Percentiles rank a stretch among this genome's conserved stretches.
These are phyloP conservation scores for Erodium texanum DNA, from an alignment of 441 rosid genomes.

Conservation along the genomic window DNA sequence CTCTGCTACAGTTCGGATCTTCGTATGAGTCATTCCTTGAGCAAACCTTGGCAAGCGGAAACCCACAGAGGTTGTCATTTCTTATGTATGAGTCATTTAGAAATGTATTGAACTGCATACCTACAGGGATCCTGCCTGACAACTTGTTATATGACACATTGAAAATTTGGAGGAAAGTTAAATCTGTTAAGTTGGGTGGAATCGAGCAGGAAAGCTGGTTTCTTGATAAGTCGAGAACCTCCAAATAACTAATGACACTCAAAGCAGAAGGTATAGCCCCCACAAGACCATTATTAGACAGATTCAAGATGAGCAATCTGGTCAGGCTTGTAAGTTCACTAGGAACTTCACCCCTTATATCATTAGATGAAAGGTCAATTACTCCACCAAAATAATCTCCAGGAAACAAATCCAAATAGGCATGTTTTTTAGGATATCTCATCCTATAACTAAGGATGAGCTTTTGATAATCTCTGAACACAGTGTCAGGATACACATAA, in stretches of 20 bases:
- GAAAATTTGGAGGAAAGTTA: neutral
- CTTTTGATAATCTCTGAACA: neutral
- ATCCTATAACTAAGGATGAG: neutral
- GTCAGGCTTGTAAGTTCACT: neutral
- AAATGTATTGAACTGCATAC: neutral
- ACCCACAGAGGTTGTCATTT: conserved; percentile 1
- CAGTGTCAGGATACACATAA: neutral
- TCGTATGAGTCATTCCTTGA: neutral
- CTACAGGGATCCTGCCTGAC: conserved; percentile 8
- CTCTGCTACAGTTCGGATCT: neutral
- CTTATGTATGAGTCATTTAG: neutral
- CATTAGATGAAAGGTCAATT: neutral
- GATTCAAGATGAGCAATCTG: neutral
- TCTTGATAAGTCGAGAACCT: neutral
- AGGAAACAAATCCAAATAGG: neutral
- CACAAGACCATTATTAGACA: neutral
- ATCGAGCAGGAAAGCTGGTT: neutral
- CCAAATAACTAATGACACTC: neutral
- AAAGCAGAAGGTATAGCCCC: neutral
- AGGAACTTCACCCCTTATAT: neutral
- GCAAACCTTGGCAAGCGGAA: neutral
- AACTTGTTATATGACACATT: conserved; percentile 15
- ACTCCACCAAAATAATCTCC: no score
- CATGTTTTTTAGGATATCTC: neutral
- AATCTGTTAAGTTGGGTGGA: neutral